phyloP scores from a whole-genome alignment of 2,329 filamentous ascomycete species.

The Neopestalotiopsis clavispora region DNA sequence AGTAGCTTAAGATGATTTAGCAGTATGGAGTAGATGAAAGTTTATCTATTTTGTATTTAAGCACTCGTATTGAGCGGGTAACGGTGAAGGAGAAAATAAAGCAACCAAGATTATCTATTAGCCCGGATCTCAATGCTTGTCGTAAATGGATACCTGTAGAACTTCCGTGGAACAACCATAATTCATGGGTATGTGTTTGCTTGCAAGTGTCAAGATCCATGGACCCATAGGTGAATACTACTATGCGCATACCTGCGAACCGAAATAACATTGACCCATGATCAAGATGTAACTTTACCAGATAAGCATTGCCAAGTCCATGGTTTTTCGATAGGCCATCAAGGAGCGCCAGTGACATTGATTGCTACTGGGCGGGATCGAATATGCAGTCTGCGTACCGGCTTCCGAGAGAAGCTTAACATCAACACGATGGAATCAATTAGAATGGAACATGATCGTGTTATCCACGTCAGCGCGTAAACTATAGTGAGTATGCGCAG shows the following conservation, averaged over 20 bases:
- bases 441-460: neutral
- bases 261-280: neutral
- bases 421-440: neutral
- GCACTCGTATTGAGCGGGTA: neutral
- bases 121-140: neutral
- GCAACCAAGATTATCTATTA: neutral
- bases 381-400: neutral
- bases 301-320: neutral
- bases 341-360: neutral
- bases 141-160: neutral
- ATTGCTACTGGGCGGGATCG: neutral
- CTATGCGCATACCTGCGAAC: neutral
- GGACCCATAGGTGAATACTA: neutral
- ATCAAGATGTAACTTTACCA: neutral
- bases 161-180: neutral
- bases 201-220: neutral
- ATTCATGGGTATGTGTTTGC: neutral
- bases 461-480: neutral
- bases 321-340: neutral
- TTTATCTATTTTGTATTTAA: neutral
- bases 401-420: neutral
- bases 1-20: neutral
- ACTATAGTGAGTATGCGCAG: neutral
- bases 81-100: neutral
- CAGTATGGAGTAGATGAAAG: neutral